A percentile compares a stretch with the other conserved stretches of the same genome.
Evolutionary conservation across 306 rosid genomes (phyloP).

Genomic region (Clitoria ternatea): DNA sequence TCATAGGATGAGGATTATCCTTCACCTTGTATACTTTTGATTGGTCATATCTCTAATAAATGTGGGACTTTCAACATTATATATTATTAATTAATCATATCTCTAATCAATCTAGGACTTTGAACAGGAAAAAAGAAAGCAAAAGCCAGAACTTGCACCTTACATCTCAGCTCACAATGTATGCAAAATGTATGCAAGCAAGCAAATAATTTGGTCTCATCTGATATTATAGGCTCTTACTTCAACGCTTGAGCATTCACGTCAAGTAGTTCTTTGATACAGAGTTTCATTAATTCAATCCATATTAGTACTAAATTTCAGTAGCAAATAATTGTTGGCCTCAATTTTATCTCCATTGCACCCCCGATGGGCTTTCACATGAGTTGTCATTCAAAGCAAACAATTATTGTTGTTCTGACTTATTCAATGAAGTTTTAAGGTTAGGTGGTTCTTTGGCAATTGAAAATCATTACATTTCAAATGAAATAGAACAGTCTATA

Average conservation of each 20-base stretch:
- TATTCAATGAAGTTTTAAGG: neutral
- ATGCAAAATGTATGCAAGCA: slow-evolving; percentile 3
- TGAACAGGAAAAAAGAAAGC: neutral
- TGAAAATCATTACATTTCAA: slow-evolving; percentile 1
- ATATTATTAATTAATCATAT: too few relatives aligned
- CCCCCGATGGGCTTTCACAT: slow-evolving; percentile 5
- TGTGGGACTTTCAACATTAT: too few relatives aligned
- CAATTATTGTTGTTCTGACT: neutral
- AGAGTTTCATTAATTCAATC: too few relatives aligned
- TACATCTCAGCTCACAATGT: neutral
- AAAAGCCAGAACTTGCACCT: too few relatives aligned
- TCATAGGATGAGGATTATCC: too few relatives aligned
- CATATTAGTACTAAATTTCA: neutral
- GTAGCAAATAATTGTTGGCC: neutral
- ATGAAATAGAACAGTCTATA: neutral
- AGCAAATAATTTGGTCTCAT: neutral
- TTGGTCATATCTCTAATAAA: too few relatives aligned
- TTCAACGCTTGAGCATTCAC: slow-evolving; percentile 15
- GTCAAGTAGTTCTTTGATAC: slow-evolving; percentile 5
- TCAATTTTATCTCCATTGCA: slow-evolving; percentile 10
- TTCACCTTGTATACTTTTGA: too few relatives aligned
- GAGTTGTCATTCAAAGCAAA: neutral
- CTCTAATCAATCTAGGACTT: neutral
- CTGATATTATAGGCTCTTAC: neutral
- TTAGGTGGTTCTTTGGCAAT: neutral